Base-by-base conservation (phyloP, 2,329 filamentous ascomycete species). In the Phialemonium atrogriseum region DNA sequence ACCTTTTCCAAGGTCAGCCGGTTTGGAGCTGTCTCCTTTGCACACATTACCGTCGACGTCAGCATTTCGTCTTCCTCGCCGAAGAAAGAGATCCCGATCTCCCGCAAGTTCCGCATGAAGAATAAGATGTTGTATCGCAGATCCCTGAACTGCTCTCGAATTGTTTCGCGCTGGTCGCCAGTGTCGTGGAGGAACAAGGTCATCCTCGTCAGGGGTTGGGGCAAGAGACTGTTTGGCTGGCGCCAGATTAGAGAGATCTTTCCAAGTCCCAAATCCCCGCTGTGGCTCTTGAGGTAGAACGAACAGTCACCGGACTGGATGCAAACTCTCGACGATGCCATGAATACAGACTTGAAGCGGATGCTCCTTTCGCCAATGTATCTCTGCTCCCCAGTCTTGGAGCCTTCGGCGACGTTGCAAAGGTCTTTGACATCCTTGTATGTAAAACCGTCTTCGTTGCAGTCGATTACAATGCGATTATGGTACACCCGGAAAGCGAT, bases 281-380 rank as follows among this genome's bases (percentile, higher is more conserved):
- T 27, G 16, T 23, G 27, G 18, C 31, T 27, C 18, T 35, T 36
- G 35, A 56, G 52, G 16, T 42, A 45, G 46, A 56, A 58, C 7
- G 41, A 30, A 39, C 45, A 57, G 21, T 35, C 18, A 8, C 50
- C 44, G 13, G 46, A 52, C 8, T 37, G 33, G 12, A 60, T 50
- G 24, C 44, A 48, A 4, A 59, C 54, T 1, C 38, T 33, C 24
- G 46, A 33, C 2, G 55, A 49, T 1, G 55, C 49, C 11, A 45
- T 52, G 40, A 58, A 59, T 13, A 55, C 50, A 3, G 49, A 46
- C 35, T 59, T 58, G 50, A 58, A 58, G 3, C 55, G 54, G 14
- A 59, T 56, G 7, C 54, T 55, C 32, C 56, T 59, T 32, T 57
- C 54, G n/a, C 56, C 56, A 17, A 54, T 54, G 26, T 47, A 54